These are phyloP conservation scores for Colletotrichum cereale DNA, from an alignment of 2,329 filamentous ascomycete species.

Conservation along the genomic window DNA sequence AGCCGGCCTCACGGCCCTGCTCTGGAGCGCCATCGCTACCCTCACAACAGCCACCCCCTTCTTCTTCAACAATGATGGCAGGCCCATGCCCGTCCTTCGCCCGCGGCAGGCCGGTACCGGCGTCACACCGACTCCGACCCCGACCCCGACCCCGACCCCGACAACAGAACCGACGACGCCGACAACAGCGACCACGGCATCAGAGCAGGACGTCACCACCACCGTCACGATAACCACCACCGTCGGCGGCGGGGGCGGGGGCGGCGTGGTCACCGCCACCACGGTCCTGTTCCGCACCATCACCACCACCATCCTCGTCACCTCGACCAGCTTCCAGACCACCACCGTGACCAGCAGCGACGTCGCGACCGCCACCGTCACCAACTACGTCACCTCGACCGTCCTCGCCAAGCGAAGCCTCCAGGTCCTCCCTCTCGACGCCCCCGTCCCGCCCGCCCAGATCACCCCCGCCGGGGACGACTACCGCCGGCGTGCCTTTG, in stretches of 20 bases:
- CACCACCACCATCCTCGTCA: constrained; percentile 50
- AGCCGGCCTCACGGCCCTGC: constrained; percentile 35
- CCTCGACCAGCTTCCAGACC: constrained; percentile 52
- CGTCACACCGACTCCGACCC: constrained; percentile 17
- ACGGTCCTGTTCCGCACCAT: constrained; percentile 33
- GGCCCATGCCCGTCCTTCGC: constrained; percentile 26
- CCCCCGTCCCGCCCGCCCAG: constrained; percentile 42
- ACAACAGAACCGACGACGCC: constrained; percentile 3
- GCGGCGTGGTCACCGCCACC: constrained; percentile 33
- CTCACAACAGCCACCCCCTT: constrained; percentile 18
- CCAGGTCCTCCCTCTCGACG: constrained; percentile 46
- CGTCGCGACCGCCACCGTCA: constrained; percentile 52
- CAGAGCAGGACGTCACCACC: constrained; percentile 21
- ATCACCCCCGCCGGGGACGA: constrained; percentile 37
- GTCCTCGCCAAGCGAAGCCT: constrained; percentile 51
- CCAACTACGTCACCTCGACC: constrained; percentile 52
- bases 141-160: not conserved
- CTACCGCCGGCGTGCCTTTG: constrained; percentile 41
- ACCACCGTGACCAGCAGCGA: constrained; percentile 53
- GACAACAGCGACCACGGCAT: not conserved
- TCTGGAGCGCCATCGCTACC: constrained; percentile 30
- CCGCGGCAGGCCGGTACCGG: constrained; percentile 31
- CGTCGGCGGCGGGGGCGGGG: constrained; percentile 17
- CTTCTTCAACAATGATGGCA: constrained; percentile 9
- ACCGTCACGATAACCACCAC: constrained; percentile 27